These are phyloP conservation scores for Aspergillus aculeatinus DNA, from an alignment of 2,329 filamentous ascomycete species.

Conservation along the genomic window DNA sequence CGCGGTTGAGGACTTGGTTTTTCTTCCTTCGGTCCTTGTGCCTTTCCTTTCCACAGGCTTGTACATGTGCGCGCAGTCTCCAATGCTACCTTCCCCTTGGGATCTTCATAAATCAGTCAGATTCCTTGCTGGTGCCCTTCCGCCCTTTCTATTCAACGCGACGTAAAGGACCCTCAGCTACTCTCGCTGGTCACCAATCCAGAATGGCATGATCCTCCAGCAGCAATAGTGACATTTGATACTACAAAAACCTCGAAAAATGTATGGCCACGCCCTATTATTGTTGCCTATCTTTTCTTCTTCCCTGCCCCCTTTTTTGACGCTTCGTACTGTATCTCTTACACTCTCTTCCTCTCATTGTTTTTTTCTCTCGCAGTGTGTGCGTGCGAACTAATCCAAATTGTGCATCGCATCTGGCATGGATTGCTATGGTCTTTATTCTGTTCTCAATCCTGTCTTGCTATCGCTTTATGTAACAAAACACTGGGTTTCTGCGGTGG, in stretches of 20 bases:
- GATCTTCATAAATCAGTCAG: background rate
- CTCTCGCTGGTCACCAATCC: background rate
- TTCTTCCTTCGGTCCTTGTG: background rate
- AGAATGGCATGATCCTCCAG: background rate
- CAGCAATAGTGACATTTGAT: background rate
- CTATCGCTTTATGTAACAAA: background rate
- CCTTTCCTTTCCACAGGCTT: background rate
- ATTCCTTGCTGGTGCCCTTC: background rate
- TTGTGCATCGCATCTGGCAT: background rate
- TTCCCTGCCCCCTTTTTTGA: background rate
- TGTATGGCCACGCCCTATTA: background rate
- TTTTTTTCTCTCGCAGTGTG: background rate
- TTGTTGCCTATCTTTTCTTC: background rate
- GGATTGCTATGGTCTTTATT: background rate
- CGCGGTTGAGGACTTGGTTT: conserved; percentile 27
- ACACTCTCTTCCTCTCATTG: background rate
- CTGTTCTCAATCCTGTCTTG: background rate
- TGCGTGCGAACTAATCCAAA: background rate
- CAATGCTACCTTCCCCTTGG: background rate
- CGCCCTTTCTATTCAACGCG: background rate
- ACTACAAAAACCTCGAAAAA: background rate
- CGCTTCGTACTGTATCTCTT: background rate
- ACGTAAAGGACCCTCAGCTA: background rate
- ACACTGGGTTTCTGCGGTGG: background rate
- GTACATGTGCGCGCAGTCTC: background rate